Evolutionary conservation across 2,329 filamentous ascomycete species (phyloP), one percentile per base, ranked within the genome.

Genomic region (Tolypocladium inflatum): DNA sequence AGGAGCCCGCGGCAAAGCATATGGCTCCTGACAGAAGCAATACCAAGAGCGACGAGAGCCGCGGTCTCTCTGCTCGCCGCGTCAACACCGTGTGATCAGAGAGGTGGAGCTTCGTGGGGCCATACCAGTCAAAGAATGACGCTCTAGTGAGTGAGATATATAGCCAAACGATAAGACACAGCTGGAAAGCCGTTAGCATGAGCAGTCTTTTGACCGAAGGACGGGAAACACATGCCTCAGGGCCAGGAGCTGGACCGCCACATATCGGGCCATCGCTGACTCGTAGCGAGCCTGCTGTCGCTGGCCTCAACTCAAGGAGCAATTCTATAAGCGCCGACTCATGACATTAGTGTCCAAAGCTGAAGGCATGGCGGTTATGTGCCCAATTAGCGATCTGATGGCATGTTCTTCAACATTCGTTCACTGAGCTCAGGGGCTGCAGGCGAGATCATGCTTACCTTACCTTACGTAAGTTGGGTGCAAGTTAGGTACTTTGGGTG

Each of bases 101-200:
- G 13, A 26, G 23, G 13, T 23, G 8, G 13, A 17, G 39, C 11
- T 11, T 9, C 21, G 15, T 10, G 26, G 23, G 51, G 19, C 61
- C 68, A 57, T 66, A 80, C 80, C 77, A 61, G 78, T 75, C 56
- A 82, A 68, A 23, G 76, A 77, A 63, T 81, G 78, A 43, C 73
- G 73, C 58, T 80, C 74, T 15, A 80, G 65, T 8, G 73, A 76
- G 60, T 74, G 70, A 3, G 73, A 75, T 17, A 81, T 71, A 70
- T 78, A 81, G 50, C 76, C 64, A 65, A 81, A 80, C 3, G 78
- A 80, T 52, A 71, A 64, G 17, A 78, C 64, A 60, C 77, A 75
- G 64, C 79, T 82, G 39, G 1, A 51, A 41, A 35, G 9, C 3
- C 37, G 57, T 39, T 54, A 54, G 58, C 50, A 56, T 56, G 30